A percentile compares a stretch with the other conserved stretches of the same genome.
phyloP scores from a whole-genome alignment of 352 stramenopile genomes.

The Globisporangium spinosum region DNA sequence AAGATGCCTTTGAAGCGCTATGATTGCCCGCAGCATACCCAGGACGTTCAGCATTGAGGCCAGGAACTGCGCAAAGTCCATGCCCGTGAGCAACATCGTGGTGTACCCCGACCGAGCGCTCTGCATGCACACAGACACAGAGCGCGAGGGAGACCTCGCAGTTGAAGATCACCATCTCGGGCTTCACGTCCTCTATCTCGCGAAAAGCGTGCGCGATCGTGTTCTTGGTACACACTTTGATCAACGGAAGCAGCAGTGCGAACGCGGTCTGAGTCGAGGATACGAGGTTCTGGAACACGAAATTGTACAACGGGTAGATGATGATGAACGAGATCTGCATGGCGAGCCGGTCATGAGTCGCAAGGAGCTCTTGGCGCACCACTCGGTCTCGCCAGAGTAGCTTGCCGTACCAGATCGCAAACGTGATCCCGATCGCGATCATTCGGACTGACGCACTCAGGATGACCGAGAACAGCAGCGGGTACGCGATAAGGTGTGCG shows the following conservation, averaged over 20 bases:
- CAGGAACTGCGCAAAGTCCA: not conserved
- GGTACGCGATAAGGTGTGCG: conserved; percentile 20
- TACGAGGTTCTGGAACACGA: conserved; percentile 17
- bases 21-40: not conserved
- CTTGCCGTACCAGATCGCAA: not conserved
- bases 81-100: conserved; percentile 3
- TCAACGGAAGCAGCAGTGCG: conserved; percentile 14
- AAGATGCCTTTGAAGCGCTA: not conserved
- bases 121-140: conserved; percentile 28
- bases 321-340: conserved; percentile 17
- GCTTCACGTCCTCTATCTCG: conserved; percentile 23
- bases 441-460: not conserved
- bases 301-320: conserved; percentile 26
- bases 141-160: conserved; percentile 25
- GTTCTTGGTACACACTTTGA: conserved; percentile 26
- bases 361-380: conserved; percentile 16
- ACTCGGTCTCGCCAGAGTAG: not conserved
- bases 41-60: not conserved
- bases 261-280: conserved; percentile 13
- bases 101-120: conserved; percentile 18
- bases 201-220: conserved; percentile 22
- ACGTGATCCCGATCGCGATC: not conserved
- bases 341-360: not conserved
- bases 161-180: conserved; percentile 29
- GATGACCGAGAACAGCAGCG: conserved; percentile 28